Percentiles rank a stretch among this genome's conserved stretches.
Evolutionary conservation across 805 yeast genomes (phyloP).

Genomic region (Saccharomycopsis amapae): DNA sequence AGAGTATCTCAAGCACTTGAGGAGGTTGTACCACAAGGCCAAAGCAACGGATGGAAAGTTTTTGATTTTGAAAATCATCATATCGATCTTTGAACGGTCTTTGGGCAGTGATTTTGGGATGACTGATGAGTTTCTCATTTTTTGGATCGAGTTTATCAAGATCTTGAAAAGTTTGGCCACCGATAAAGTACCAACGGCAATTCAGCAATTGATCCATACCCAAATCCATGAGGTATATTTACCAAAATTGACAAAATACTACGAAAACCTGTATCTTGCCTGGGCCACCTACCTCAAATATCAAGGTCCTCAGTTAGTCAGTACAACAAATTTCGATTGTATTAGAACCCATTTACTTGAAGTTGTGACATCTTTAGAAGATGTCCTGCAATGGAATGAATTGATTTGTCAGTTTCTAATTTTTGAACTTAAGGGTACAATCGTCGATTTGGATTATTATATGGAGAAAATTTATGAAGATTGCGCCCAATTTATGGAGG

Average conservation of each 20-base stretch:
- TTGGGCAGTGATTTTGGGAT: slow-evolving; percentile 5
- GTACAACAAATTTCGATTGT: too few species aligned
- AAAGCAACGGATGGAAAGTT: slow-evolving; percentile 21
- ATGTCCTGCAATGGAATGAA: neutral
- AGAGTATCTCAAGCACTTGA: slow-evolving; percentile 32
- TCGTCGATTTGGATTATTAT: slow-evolving; percentile 41
- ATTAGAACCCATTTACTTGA: neutral
- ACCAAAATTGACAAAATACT: too few species aligned
- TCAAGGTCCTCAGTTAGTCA: too few species aligned
- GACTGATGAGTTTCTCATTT: neutral
- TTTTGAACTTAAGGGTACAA: neutral
- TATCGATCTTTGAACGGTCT: slow-evolving; percentile 31
- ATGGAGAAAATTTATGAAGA: slow-evolving; percentile 34
- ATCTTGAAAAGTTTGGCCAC: neutral
- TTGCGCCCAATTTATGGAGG: slow-evolving; percentile 50
- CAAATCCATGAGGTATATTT: too few species aligned
- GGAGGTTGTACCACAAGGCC: slow-evolving; percentile 24
- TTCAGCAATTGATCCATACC: too few species aligned
- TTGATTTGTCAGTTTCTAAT: neutral
- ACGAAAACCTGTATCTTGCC: too few species aligned
- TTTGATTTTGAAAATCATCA: slow-evolving; percentile 14
- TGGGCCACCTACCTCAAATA: too few species aligned
- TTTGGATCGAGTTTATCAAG: neutral
- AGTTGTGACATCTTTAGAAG: neutral
- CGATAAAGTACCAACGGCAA: too few species aligned